phyloP scores from a whole-genome alignment of 306 rosid species.

The Carpinus viminea region DNA sequence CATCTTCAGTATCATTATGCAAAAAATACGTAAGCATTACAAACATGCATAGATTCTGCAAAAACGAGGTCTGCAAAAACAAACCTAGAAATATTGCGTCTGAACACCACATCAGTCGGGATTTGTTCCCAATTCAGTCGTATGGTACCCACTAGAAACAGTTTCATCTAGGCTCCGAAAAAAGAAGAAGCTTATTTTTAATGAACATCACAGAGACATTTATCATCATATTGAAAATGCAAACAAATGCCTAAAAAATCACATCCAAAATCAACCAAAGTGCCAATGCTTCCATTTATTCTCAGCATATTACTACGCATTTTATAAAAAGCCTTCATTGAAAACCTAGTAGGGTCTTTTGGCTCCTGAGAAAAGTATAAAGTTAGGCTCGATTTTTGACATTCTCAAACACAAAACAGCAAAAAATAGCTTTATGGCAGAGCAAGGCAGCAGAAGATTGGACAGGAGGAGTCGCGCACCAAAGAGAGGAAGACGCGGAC shows the following conservation, averaged over 20 bases:
- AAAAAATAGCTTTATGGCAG: no score
- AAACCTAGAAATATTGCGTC: neutral
- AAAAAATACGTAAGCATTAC: no score
- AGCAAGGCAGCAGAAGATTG: no score
- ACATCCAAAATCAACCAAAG: neutral
- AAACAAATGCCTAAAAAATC: neutral
- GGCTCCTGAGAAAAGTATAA: neutral
- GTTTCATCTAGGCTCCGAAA: neutral
- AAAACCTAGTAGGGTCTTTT: neutral
- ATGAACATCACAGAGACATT: neutral
- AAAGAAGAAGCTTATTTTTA: neutral
- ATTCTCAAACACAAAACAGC: no score
- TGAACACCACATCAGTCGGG: neutral
- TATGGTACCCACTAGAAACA: neutral
- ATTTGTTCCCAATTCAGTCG: conserved; percentile 9
- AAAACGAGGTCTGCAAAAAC: neutral
- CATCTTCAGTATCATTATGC: no score
- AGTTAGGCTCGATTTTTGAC: conserved; percentile 4
- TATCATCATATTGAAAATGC: neutral
- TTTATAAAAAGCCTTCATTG: neutral
- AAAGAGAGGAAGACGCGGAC: no score
- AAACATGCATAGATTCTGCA: no score
- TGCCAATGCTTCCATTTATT: neutral
- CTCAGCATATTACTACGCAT: neutral
- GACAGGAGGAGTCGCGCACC: no score